Conservation (phyloP, 2,329 filamentous ascomycete genomes). For the Chaetomiaceae sp. region DNA sequence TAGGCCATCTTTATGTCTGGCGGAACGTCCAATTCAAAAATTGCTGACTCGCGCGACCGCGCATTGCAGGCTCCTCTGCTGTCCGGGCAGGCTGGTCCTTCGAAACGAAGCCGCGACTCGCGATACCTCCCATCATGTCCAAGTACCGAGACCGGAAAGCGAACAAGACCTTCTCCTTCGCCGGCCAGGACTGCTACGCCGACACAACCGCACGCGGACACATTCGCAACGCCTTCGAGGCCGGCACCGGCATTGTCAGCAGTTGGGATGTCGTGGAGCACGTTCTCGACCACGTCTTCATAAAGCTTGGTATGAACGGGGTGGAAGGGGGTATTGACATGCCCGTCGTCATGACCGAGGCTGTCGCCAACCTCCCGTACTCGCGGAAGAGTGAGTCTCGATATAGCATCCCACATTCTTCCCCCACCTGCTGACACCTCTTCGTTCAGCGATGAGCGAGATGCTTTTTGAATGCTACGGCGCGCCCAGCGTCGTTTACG, state of each 20-base stretch:
- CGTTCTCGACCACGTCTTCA: slow-evolving; percentile 86
- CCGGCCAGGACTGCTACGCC: slow-evolving; percentile 87
- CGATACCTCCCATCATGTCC: slow-evolving; percentile 83
- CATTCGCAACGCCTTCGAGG: slow-evolving; percentile 85
- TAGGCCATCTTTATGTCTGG: too few relatives aligned
- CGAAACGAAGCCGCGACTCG: slow-evolving; percentile 73
- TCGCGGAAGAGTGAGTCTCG: slow-evolving; percentile 70
- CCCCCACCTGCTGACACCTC: slow-evolving; percentile 23
- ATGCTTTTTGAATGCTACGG: slow-evolving; percentile 95
- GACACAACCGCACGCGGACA: slow-evolving; percentile 91
- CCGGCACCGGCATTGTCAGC: slow-evolving; percentile 82
- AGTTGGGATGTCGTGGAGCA: slow-evolving; percentile 99
- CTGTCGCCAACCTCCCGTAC: slow-evolving; percentile 86
- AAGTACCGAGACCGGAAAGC: slow-evolving; percentile 94
- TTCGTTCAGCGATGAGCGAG: slow-evolving; percentile 80
- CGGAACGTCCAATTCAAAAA: neutral
- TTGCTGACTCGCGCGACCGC: slow-evolving; percentile 21
- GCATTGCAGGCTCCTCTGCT: slow-evolving; percentile 66
- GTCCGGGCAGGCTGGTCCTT: slow-evolving; percentile 96
- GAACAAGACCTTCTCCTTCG: slow-evolving; percentile 85
- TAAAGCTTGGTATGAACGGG: slow-evolving; percentile 84
- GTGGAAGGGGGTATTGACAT: slow-evolving; percentile 70
- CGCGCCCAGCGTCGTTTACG: slow-evolving; percentile 84
- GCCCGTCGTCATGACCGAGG: slow-evolving; percentile 92
- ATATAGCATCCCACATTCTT: too few relatives aligned